Evolutionary conservation across 73 alveolate species (phyloP).

Genomic region (Paramecium octaurelia): DNA sequence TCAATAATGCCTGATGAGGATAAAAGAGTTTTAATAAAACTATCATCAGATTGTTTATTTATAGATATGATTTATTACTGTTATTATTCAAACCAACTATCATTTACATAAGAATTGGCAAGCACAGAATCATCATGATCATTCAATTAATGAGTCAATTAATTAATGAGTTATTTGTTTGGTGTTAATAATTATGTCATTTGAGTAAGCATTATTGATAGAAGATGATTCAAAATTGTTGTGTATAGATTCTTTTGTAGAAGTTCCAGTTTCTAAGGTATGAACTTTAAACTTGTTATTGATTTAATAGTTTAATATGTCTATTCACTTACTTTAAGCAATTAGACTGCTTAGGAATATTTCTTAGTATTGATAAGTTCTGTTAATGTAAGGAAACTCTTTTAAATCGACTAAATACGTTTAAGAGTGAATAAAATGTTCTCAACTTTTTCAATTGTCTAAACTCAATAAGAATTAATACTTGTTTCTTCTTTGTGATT

Average conservation of each 20-base stretch:
- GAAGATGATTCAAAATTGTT: neutral
- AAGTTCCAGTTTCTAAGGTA: neutral
- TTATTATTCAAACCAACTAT: conserved; percentile 17
- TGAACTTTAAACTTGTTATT: neutral
- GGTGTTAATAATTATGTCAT: conserved; percentile 3
- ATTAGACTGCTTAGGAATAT: neutral
- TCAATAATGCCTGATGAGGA: neutral
- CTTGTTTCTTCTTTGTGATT: neutral
- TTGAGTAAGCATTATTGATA: conserved; percentile 5
- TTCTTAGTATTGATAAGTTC: conserved; percentile 22
- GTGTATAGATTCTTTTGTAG: neutral
- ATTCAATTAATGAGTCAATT: neutral
- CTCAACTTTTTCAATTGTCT: conserved; percentile 14
- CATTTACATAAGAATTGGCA: conserved; percentile 44
- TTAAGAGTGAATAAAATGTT: neutral
- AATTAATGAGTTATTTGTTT: neutral
- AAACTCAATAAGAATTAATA: neutral
- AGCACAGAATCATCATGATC: conserved; percentile 47
- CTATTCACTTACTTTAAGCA: neutral
- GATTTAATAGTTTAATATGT: neutral
- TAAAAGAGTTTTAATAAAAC: neutral
- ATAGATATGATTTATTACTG: neutral
- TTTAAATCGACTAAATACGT: neutral
- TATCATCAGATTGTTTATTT: neutral
- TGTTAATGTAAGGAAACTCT: neutral